Conservation (phyloP, 169 alveolate species). For the Eimeria maxima region DNA sequence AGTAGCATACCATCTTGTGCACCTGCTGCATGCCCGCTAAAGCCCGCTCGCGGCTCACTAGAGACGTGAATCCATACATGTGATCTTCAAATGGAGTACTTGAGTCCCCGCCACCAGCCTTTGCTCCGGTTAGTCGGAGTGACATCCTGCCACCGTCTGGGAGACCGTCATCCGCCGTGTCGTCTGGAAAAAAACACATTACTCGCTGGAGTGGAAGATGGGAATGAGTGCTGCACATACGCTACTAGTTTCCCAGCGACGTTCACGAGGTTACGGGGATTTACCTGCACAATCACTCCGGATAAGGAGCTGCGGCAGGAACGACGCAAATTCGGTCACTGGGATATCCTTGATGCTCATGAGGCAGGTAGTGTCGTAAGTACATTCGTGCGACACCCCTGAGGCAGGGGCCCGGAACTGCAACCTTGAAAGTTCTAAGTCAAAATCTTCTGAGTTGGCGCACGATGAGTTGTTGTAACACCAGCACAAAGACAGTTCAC, state of each 20-base stretch:
- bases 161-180: neutral
- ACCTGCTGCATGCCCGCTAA: neutral
- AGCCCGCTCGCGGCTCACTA: conserved; percentile 30
- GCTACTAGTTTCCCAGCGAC: too few species aligned
- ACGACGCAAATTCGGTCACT: neutral
- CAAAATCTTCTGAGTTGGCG: conserved; percentile 21
- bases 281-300: conserved; percentile 60
- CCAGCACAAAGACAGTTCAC: conserved; percentile 74
- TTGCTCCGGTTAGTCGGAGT: neutral
- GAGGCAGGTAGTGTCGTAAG: conserved; percentile 66
- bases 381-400: conserved; percentile 53
- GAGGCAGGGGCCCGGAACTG: conserved; percentile 17
- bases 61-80: conserved; percentile 16
- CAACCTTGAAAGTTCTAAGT: neutral
- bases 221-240: neutral
- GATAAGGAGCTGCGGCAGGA: conserved; percentile 34
- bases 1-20: conserved; percentile 69
- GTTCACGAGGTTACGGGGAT: neutral
- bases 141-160: conserved; percentile 59
- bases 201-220: neutral
- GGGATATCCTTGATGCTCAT: conserved; percentile 44
- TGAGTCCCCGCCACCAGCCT: neutral
- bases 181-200: neutral
- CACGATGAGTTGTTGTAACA: conserved; percentile 48
- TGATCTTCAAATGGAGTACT: neutral